These are phyloP conservation scores for Draba incana DNA, from an alignment of 345 rosid genomes.

Conservation along the genomic window DNA sequence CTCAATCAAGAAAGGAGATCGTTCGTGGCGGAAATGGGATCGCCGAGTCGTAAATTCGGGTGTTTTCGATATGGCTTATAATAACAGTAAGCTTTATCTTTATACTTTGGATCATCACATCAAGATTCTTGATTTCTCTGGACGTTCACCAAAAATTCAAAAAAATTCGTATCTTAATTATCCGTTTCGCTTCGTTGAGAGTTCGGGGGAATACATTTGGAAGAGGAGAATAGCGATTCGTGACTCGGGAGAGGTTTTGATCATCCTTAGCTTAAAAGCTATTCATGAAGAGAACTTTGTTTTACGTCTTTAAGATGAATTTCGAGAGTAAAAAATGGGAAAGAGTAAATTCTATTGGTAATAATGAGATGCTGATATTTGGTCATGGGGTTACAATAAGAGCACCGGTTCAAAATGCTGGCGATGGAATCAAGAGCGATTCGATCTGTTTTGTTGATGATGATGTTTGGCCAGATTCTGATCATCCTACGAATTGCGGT, in stretches of 20 bases:
- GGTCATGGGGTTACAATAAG: neutral
- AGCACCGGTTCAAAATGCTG: neutral
- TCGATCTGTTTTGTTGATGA: neutral
- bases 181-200: neutral
- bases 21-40: neutral
- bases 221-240: neutral
- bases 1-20: neutral
- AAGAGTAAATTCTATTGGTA: constrained; percentile 5
- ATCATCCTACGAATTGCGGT: neutral
- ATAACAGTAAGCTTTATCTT: neutral
- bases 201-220: neutral
- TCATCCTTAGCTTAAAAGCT: neutral
- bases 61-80: neutral
- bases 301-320: neutral
- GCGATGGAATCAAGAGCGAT: constrained; percentile 5
- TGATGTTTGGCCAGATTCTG: neutral
- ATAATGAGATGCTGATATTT: constrained; percentile 15
- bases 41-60: neutral
- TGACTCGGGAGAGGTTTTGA: neutral
- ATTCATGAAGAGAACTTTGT: neutral
- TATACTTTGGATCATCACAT: neutral
- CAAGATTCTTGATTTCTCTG: neutral
- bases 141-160: no score
- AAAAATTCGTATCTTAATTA: neutral
- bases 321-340: neutral